These are phyloP conservation scores for Phytophthora foliorum DNA, from an alignment of 352 stramenopile genomes.

Conservation along the genomic window DNA sequence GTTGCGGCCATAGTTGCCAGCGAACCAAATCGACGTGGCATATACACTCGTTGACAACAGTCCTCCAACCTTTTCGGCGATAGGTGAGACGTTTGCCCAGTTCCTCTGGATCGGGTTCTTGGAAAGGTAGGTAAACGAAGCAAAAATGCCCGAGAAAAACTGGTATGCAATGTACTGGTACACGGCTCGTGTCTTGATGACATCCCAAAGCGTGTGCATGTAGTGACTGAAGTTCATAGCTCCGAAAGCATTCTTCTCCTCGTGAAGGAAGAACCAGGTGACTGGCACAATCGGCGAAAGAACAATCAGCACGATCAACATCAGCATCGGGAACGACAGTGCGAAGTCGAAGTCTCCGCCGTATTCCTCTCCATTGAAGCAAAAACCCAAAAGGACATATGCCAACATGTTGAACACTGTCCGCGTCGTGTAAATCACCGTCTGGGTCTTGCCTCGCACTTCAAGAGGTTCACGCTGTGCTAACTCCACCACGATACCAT, in stretches of 20 bases:
- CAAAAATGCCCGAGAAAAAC: conserved; percentile 54
- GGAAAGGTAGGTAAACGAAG: conserved; percentile 47
- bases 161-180: conserved; percentile 59
- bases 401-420: conserved; percentile 49
- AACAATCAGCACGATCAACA: conserved; percentile 50
- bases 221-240: conserved; percentile 53
- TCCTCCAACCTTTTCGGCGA: conserved; percentile 51
- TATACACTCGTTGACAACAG: conserved; percentile 51
- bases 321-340: conserved; percentile 54
- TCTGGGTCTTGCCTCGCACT: conserved; percentile 53
- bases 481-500: conserved; percentile 58
- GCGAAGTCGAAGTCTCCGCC: conserved; percentile 56
- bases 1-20: conserved; percentile 61
- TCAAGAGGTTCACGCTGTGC: conserved; percentile 57
- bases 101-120: conserved; percentile 54
- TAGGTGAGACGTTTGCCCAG: conserved; percentile 51
- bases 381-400: conserved; percentile 50
- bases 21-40: conserved; percentile 52
- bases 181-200: conserved; percentile 54
- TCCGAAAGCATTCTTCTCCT: conserved; percentile 40
- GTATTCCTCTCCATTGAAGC: conserved; percentile 60
- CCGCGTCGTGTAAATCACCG: conserved; percentile 61
- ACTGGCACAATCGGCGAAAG: conserved; percentile 45
- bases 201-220: conserved; percentile 55
- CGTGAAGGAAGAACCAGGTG: conserved; percentile 56